These are phyloP conservation scores for Rhizopogon roseolus DNA, from an alignment of 768 basidiomycete genomes.

Conservation along the genomic window DNA sequence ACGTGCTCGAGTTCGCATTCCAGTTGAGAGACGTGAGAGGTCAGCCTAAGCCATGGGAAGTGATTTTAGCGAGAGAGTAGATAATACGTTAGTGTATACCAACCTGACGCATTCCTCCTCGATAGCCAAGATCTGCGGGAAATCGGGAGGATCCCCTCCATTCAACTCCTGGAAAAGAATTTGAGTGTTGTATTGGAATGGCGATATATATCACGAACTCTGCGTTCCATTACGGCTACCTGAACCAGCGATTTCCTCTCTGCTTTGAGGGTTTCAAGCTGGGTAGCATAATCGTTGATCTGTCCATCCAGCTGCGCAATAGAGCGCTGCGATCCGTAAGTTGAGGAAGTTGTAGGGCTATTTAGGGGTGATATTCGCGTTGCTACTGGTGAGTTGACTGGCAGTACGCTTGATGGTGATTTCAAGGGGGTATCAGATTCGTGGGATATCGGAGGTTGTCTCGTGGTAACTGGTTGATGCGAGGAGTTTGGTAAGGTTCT, in stretches of 20 bases:
- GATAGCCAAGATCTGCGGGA: conserved; percentile 20
- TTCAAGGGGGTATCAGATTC: background rate
- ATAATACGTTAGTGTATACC: conserved; percentile 2
- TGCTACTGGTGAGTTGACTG: background rate
- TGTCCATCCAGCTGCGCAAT: conserved; percentile 31
- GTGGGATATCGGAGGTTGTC: background rate
- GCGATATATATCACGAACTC: conserved; percentile 8
- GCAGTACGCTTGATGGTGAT: background rate
- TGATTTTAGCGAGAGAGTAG: background rate
- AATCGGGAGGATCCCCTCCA: conserved; percentile 4
- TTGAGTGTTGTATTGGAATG: background rate
- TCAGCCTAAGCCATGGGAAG: conserved; percentile 19
- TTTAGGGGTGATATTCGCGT: background rate
- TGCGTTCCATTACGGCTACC: conserved; percentile 15
- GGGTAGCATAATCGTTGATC: conserved; percentile 28
- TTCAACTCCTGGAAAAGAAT: background rate
- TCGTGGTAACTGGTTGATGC: background rate
- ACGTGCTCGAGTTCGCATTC: conserved; percentile 25
- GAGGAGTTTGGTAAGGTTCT: too few species aligned
- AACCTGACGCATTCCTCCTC: conserved; percentile 34
- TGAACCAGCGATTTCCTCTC: conserved; percentile 31
- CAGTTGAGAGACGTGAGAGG: conserved; percentile 22
- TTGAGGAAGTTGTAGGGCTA: background rate
- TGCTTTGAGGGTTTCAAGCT: conserved; percentile 31
- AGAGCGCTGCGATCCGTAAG: conserved; percentile 4